Conservation (phyloP, 768 basidiomycete species). For the Boletus tomentosulus region DNA sequence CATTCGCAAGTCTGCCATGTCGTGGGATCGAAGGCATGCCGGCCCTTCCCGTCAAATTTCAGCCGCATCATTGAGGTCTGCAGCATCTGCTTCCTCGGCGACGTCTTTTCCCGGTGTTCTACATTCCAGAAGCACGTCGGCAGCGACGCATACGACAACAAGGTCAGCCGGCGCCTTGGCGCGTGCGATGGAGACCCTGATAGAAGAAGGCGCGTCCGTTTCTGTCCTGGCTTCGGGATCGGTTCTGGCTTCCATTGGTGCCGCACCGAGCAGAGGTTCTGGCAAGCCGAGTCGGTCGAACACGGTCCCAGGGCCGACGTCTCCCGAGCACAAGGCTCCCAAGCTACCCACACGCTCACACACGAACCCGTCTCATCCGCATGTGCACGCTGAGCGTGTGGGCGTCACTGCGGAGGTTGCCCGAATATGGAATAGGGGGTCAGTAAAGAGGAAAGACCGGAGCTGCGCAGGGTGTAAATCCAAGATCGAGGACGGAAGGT, state of each 20-base stretch:
- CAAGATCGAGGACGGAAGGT: slow-evolving; percentile 73
- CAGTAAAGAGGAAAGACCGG: slow-evolving; percentile 33
- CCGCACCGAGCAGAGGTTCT: slow-evolving; percentile 13
- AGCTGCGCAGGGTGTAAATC: slow-evolving; percentile 67
- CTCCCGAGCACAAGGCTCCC: slow-evolving; percentile 42
- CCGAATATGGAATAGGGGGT: slow-evolving; percentile 31
- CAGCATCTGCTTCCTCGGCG: slow-evolving; percentile 11
- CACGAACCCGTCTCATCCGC: slow-evolving; percentile 43
- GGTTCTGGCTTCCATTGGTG: slow-evolving; percentile 29
- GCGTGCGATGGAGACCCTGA: slow-evolving; percentile 48
- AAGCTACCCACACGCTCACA: slow-evolving; percentile 56
- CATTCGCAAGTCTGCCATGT: slow-evolving; percentile 19
- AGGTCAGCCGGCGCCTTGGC: slow-evolving; percentile 40
- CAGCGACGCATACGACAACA: slow-evolving; percentile 26
- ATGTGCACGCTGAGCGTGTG: slow-evolving; percentile 29
- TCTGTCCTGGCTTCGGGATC: slow-evolving; percentile 34
- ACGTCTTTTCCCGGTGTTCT: slow-evolving; percentile 6
- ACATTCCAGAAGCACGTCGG: slow-evolving; percentile 25
- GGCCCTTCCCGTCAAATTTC: slow-evolving; percentile 27
- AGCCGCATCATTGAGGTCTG: slow-evolving; percentile 22
- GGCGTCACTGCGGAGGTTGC: slow-evolving; percentile 25
- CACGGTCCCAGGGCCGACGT: slow-evolving; percentile 45
- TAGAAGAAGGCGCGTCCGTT: slow-evolving; percentile 40
- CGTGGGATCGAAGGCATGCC: slow-evolving; percentile 13
- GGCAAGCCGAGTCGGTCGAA: slow-evolving; percentile 44